A percentile compares a stretch with the other conserved stretches of the same genome.
These are phyloP conservation scores for Herpotrichia juniperi DNA, from an alignment of 2,329 filamentous ascomycete species.

Conservation along the genomic window DNA sequence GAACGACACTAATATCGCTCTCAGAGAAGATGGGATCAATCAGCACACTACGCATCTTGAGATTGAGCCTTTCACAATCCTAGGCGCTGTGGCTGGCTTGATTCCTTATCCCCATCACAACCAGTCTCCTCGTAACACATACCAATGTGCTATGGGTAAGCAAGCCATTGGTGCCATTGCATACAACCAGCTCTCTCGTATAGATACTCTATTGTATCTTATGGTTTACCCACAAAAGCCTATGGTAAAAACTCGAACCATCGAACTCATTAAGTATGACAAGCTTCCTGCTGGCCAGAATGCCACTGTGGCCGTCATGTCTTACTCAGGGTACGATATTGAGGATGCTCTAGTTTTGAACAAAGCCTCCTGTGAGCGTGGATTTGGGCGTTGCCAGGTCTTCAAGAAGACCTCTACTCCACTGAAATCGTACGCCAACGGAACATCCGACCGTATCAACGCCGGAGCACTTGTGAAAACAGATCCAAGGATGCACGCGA, in stretches of 20 bases:
- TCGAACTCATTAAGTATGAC: slow-evolving; percentile 95
- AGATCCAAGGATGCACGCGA: slow-evolving; percentile 65
- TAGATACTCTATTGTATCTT: slow-evolving; percentile 93
- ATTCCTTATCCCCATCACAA: slow-evolving; percentile 99
- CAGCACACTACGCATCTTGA: slow-evolving; percentile 90
- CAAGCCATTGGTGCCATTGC: slow-evolving; percentile 98
- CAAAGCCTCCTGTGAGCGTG: slow-evolving; percentile 92
- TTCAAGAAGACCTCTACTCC: slow-evolving; percentile 91
- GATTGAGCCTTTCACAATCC: slow-evolving; percentile 96
- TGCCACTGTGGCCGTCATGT: slow-evolving; percentile 98
- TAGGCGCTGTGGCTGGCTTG: slow-evolving; percentile 92
- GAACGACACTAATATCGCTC: slow-evolving; percentile 91
- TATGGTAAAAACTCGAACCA: slow-evolving; percentile 96
- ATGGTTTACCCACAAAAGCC: slow-evolving; percentile 98
- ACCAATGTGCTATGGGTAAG: slow-evolving; percentile 99
- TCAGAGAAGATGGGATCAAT: slow-evolving; percentile 85
- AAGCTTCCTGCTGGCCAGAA: slow-evolving; percentile 97
- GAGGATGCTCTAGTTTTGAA: slow-evolving; percentile 97
- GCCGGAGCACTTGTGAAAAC: slow-evolving; percentile 51
- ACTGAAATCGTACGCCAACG: slow-evolving; percentile 87
- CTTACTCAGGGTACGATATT: slow-evolving; percentile 98
- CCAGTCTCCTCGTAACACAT: slow-evolving; percentile 97
- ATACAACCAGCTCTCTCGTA: slow-evolving; percentile 96
- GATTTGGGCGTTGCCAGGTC: slow-evolving; percentile 97
- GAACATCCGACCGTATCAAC: slow-evolving; percentile 64